phyloP scores from a whole-genome alignment of 1,284 basidiomycete species.

The Tylopilus orsonianus region DNA sequence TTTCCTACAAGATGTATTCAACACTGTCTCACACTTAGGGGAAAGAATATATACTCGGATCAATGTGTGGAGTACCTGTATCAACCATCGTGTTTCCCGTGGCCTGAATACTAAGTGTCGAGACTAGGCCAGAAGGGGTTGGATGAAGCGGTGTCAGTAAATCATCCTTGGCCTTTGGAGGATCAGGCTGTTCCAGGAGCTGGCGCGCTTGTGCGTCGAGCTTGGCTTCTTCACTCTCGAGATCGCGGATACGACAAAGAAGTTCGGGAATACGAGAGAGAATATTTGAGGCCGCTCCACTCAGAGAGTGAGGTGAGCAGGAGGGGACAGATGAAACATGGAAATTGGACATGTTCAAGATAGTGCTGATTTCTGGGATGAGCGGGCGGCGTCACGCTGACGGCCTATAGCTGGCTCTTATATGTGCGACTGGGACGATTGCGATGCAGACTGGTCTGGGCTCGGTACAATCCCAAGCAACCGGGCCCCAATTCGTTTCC shows the following conservation, averaged over 20 bases:
- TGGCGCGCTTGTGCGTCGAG: constrained; percentile 21
- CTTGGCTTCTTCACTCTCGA: constrained; percentile 24
- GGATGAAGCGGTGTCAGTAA: not conserved
- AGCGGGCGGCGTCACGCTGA: too few species aligned
- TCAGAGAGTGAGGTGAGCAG: constrained; percentile 11
- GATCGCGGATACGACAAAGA: constrained; percentile 21
- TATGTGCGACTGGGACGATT: constrained; percentile 12
- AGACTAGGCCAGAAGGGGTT: constrained; percentile 1
- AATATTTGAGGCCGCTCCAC: constrained; percentile 13
- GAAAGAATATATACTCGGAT: constrained; percentile 16
- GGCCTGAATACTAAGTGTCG: constrained; percentile 2
- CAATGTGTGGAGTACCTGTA: not conserved
- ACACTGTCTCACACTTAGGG: too few species aligned
- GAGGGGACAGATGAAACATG: too few species aligned
- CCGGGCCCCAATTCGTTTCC: too few species aligned
- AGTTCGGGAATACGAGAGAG: constrained; percentile 21
- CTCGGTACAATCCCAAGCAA: not conserved
- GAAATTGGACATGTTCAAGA: too few species aligned
- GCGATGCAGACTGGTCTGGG: constrained; percentile 14
- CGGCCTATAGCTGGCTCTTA: constrained; percentile 14
- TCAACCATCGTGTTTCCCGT: not conserved
- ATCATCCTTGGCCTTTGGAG: not conserved
- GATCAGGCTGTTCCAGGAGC: constrained; percentile 8
- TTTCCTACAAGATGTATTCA: too few species aligned
- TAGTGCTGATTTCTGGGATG: not conserved